Evolutionary conservation across 1,284 basidiomycete species (phyloP), one percentile per base, ranked within the genome.

Genomic region (Fomitopsis palustris): DNA sequence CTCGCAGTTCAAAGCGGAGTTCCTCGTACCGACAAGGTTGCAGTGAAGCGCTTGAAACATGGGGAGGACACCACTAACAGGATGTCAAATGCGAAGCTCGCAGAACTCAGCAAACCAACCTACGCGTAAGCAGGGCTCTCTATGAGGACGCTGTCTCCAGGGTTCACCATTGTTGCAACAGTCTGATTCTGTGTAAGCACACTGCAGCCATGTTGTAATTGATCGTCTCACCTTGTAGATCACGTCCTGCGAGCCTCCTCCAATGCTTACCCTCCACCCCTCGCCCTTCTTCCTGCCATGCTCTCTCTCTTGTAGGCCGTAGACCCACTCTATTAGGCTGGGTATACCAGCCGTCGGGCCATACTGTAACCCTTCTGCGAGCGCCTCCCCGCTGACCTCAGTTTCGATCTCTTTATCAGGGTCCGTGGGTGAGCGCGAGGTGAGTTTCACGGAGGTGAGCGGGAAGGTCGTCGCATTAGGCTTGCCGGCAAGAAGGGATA

Each of bases 381-480:
- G 81, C 51, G 83, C 83, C 2, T 73, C 67, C 4, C 80, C 82
- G n/a, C 80, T 76, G 59, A 95, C 73, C 9, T 75, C 78, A 41
- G 88, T 73, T 1, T 76, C 72, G 14, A 75, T 72, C 53, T 82
- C 78, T 59, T 78, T 69, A n/a, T 68, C 69, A 39, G 77, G 69
- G 59, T 82, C 72, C 31, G 68, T 74, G 1, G 83, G 86, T 7
- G 67, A 80, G 19, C 78, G 78, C n/a, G 71, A 65, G 31, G 67
- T 83, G 68, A 92, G 81, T 52, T 81, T 84, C 64, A 97, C 75
- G 1, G 86, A 85, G 7, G 87, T 86, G 72, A 98, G 90, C 1
- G 96, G 96, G 76, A 98, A 98, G 17, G 93, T 92, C 4, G 81
- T 76, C n/a, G 89, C 83, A 70, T 96, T 96, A 27, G 96, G 96